These are phyloP conservation scores for Rhynchospora pubera DNA, from an alignment of 176 grass and related monocot species.

Conservation along the genomic window DNA sequence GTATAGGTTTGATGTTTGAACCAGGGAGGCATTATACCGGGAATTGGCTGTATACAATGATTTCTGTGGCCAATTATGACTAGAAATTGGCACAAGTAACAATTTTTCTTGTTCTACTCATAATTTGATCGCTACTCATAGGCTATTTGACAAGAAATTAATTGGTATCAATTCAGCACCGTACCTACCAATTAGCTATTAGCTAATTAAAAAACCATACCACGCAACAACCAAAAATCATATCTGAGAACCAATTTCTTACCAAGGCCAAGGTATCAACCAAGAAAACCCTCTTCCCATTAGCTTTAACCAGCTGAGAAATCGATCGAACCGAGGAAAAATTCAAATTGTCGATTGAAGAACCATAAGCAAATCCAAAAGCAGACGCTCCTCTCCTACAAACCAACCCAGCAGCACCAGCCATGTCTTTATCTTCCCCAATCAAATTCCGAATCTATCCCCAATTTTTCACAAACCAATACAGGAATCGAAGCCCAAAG, in stretches of 20 bases:
- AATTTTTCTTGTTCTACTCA: not conserved
- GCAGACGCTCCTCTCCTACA: not conserved
- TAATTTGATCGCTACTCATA: not conserved
- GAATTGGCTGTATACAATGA: not conserved
- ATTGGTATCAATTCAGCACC: not conserved
- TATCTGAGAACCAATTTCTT: not conserved
- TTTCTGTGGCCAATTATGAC: not conserved
- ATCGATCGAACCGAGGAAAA: slow-evolving; percentile 27
- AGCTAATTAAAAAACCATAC: not conserved
- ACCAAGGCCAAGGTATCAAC: slow-evolving; percentile 92
- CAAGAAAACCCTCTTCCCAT: slow-evolving; percentile 70
- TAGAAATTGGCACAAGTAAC: not conserved
- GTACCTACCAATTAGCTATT: not conserved
- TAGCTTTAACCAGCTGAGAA: slow-evolving; percentile 88
- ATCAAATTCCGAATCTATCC: slow-evolving; percentile 14
- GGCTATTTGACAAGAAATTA: not conserved
- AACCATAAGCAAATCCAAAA: slow-evolving; percentile 16
- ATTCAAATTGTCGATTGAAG: slow-evolving; percentile 23
- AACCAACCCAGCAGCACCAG: slow-evolving; percentile 22
- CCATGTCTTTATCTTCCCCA: not conserved
- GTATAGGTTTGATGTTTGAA: not conserved
- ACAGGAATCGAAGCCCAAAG: slow-evolving; percentile 1
- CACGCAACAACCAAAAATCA: not conserved
- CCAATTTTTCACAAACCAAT: not conserved
- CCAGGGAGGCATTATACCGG: not conserved